Evolutionary conservation across 345 rosid species (phyloP), one percentile per base, ranked within the genome.

Genomic region (Mangifera indica): DNA sequence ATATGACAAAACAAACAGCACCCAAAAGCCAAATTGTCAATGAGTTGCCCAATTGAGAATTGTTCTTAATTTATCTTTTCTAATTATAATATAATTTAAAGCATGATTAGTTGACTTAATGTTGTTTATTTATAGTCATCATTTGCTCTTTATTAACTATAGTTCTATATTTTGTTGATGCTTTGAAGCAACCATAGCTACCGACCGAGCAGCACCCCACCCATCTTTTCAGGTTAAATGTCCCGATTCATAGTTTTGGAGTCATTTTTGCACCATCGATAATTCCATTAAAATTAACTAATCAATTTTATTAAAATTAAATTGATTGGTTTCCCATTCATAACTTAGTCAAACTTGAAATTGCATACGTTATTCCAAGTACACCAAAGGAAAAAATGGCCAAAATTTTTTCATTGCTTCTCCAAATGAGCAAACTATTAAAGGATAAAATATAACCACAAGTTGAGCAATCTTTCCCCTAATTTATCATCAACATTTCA

Each of bases 121-220:
- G 4, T 44, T 67, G 58, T 51, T 21, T 56, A 3, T 25, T 60
- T 42, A 69, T 44, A 46, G n/a, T 15, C 20, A 52, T 34, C 1
- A 22, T 29, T 26, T 29, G 10, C 32, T 5, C 7, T 0, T 44
- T 49, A 15, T 49, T 17, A 13, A 15, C 15, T 17, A 13, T 46
- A 46, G 12, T 59, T 46, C 11, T 54, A 21, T 64, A 34, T 60
- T 22, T 72, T 72, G 67, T 52, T 60, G 24, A 56, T 72, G 73
- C 80, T 83, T 77, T 69, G 45, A 83, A 72, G 86, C 80, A 80
- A 83, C 79, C 72, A 10, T 42, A 60, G 29, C 29, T 51, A 14
- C 71, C 58, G 18, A 59, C 70, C 48, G 56, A 42, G 74, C 60
- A 60, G 58, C 77, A 69, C 37, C 32, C 58, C 56, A 44, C 26